A percentile compares a stretch with the other conserved stretches of the same genome.
Evolutionary conservation across 345 rosid genomes (phyloP).

Genomic region (Durio zibethinus): DNA sequence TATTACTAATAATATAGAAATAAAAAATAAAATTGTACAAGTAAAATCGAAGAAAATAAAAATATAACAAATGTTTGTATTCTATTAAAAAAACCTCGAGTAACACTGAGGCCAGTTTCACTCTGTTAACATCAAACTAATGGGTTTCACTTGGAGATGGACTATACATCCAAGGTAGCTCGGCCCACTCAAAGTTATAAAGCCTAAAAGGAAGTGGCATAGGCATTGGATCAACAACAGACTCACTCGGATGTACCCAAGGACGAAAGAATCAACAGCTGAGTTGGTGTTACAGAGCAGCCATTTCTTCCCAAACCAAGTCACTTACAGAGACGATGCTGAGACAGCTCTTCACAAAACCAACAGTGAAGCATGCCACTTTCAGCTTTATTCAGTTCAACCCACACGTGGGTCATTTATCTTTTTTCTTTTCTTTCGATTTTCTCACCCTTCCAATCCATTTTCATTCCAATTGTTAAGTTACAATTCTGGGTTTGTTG

Average conservation of each 20-base stretch:
- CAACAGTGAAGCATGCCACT: constrained; percentile 2
- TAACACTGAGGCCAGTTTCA: background rate
- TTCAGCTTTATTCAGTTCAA: constrained; percentile 15
- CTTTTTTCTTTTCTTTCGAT: background rate
- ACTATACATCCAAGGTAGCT: background rate
- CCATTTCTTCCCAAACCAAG: background rate
- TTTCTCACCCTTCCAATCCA: background rate
- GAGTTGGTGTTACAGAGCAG: background rate
- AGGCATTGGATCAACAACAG: too few species aligned
- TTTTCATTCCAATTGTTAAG: background rate
- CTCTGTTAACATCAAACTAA: background rate
- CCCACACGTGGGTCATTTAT: constrained; percentile 18
- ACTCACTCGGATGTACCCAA: too few species aligned
- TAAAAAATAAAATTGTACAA: too few species aligned
- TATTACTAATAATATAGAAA: too few species aligned
- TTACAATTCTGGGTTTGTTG: constrained; percentile 13
- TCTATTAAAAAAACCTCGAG: too few species aligned
- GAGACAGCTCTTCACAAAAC: constrained; percentile 13
- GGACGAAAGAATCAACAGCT: too few species aligned
- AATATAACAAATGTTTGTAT: too few species aligned
- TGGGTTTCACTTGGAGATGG: background rate
- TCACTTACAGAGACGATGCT: constrained; percentile 22
- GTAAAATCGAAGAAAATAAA: too few species aligned
- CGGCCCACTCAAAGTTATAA: background rate
- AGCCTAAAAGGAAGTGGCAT: background rate